Evolutionary conservation across 2,329 filamentous ascomycete genomes (phyloP).

Genomic region (Amylocarpus encephaloides): DNA sequence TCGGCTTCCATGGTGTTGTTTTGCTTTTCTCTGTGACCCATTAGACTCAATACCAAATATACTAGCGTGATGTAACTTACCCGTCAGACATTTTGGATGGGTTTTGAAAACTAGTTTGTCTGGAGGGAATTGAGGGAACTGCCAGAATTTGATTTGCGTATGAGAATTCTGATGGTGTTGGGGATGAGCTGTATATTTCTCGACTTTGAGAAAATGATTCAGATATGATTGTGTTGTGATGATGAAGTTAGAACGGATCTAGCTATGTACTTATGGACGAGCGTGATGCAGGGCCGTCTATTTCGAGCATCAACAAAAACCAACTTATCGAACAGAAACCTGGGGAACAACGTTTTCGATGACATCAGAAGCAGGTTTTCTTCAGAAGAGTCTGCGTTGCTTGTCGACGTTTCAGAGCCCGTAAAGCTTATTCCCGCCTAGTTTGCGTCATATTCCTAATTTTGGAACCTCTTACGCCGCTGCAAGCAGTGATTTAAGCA

Average conservation of each 20-base stretch:
- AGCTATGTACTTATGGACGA: slow-evolving; percentile 5
- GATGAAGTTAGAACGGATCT: background rate
- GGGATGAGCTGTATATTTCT: slow-evolving; percentile 5
- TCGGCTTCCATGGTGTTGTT: slow-evolving; percentile 23
- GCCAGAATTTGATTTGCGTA: slow-evolving; percentile 2
- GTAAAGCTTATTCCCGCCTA: background rate
- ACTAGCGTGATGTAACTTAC: slow-evolving; percentile 11
- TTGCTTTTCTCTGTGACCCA: slow-evolving; percentile 19
- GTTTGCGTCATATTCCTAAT: slow-evolving; percentile 7
- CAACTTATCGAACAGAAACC: slow-evolving; percentile 3
- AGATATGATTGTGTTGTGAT: background rate
- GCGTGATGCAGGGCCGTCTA: background rate
- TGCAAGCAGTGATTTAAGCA: background rate
- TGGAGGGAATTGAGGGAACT: slow-evolving; percentile 6
- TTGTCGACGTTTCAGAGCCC: slow-evolving; percentile 2
- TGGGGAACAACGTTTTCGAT: slow-evolving; percentile 4
- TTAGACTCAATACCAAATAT: background rate
- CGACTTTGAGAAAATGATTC: slow-evolving; percentile 8
- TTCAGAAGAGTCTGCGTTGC: no score
- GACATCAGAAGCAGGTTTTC: slow-evolving; percentile 4
- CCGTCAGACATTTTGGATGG: slow-evolving; percentile 24
- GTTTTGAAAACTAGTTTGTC: slow-evolving; percentile 4
- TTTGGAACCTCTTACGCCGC: no score
- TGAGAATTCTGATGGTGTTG: slow-evolving; percentile 1
- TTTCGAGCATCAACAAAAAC: background rate